phyloP scores from a whole-genome alignment of 371 early-diverging fungal species.

The Mucor sp. region DNA sequence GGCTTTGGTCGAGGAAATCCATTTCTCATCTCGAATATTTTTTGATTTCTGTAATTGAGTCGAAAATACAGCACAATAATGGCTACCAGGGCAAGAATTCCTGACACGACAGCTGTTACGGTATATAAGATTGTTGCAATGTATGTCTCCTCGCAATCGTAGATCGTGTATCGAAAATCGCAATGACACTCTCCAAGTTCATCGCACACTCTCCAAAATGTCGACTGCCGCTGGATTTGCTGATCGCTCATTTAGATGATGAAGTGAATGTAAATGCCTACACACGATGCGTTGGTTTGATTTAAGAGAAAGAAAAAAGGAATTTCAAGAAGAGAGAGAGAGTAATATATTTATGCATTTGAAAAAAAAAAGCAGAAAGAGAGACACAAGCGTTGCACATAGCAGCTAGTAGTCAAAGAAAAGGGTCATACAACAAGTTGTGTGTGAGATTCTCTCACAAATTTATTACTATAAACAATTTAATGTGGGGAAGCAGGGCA shows the following conservation, averaged over 20 bases:
- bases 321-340: not conserved
- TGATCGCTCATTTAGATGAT: not conserved
- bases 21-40: conserved; percentile 12
- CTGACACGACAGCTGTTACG: conserved; percentile 5
- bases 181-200: conserved; percentile 12
- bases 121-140: conserved; percentile 2
- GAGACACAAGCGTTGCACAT: not conserved
- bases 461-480: not conserved
- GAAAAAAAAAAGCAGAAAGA: not conserved
- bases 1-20: conserved; percentile 19
- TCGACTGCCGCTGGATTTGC: not conserved
- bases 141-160: conserved; percentile 11
- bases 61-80: conserved; percentile 5
- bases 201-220: conserved; percentile 20
- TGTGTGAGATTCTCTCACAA: not conserved
- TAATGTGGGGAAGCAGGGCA: not conserved
- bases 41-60: conserved; percentile 11
- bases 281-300: not conserved
- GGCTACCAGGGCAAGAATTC: not conserved
- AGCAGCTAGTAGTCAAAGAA: not conserved
- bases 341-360: not conserved
- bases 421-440: not conserved
- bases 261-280: not conserved
- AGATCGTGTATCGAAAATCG: conserved; percentile 14
- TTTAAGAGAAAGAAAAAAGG: not conserved